A percentile compares a stretch with the other conserved stretches of the same genome.
These are phyloP conservation scores for Cercospora sojina DNA, from an alignment of 2,329 filamentous ascomycete genomes.

Conservation along the genomic window DNA sequence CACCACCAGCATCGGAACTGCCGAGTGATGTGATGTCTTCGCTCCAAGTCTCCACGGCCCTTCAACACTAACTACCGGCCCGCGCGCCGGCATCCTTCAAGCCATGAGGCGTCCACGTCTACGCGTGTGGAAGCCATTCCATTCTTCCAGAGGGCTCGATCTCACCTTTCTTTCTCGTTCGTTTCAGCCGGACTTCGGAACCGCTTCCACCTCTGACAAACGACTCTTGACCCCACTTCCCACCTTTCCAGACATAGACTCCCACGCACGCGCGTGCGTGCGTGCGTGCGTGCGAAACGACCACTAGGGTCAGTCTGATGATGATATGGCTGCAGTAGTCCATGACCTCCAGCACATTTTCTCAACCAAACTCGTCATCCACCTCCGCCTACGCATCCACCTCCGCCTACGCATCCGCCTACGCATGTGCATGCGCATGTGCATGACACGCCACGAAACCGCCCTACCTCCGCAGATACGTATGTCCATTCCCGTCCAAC, in stretches of 20 bases:
- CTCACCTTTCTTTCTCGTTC: neutral
- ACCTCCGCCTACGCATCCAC: neutral
- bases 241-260: neutral
- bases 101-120: neutral
- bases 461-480: too few relatives aligned
- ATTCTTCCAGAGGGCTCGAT: neutral
- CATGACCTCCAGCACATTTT: neutral
- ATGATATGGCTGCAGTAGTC: neutral
- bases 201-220: neutral
- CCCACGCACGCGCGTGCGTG: neutral
- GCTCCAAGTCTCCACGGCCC: neutral
- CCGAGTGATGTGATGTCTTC: neutral
- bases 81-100: neutral
- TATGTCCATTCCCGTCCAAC: neutral
- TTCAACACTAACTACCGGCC: neutral
- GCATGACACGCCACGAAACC: too few relatives aligned
- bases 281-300: neutral
- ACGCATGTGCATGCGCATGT: too few relatives aligned
- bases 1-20: neutral
- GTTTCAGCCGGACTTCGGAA: neutral
- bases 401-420: too few relatives aligned
- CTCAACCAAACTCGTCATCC: neutral
- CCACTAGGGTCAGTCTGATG: neutral
- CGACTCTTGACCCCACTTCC: neutral
- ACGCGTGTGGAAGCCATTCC: neutral